Evolutionary conservation across 2,329 filamentous ascomycete genomes (phyloP), one percentile per base, ranked within the genome.

Genomic region (Coleophoma eucalyptorum): DNA sequence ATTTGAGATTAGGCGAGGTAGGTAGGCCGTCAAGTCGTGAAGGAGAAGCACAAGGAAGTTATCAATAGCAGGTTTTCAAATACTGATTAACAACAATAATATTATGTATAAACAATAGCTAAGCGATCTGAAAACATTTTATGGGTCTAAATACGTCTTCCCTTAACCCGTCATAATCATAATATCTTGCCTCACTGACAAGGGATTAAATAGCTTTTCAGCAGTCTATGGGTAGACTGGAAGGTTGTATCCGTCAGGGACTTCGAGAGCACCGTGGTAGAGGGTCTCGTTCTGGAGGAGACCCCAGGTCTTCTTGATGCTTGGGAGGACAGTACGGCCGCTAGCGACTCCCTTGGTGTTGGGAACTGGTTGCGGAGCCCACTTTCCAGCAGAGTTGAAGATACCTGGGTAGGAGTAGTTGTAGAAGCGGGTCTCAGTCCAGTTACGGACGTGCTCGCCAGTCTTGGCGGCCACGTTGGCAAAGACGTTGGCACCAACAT

Each of bases 401-500:
- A 69, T 64, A 2, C 74, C 74, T 3, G 71, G 65, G 50, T 74
- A 75, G 8, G 71, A 73, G 46, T 68, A 58, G 58, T 78, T 78
- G 47, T 76, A 63, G 57, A 60, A 74, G 10, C 50, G 50, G 2
- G 48, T 52, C 8, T 44, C 38, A 11, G 40, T 44, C 62, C 62
- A 66, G 4, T 69, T 51, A 3, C 62, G 52, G 12, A 66, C 63
- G 7, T 60, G 55, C 63, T 87, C 83, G 48, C 81, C 79, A 0
- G 84, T 87, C 68, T 77, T 72, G 6, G 78, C 67, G 13, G 81
- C 83, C 3, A 89, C 83, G 19, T 80, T 51, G 26, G 76, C 61
- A 65, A 82, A 84, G n/a, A 89, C 79, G 63, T 89, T 89, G 62
- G 86, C 86, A 46, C 83, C 84, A 15, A 85, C 84, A 61, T 90